Evolutionary conservation across 2,329 filamentous ascomycete species (phyloP).

Genomic region (Trichoderma sp.): DNA sequence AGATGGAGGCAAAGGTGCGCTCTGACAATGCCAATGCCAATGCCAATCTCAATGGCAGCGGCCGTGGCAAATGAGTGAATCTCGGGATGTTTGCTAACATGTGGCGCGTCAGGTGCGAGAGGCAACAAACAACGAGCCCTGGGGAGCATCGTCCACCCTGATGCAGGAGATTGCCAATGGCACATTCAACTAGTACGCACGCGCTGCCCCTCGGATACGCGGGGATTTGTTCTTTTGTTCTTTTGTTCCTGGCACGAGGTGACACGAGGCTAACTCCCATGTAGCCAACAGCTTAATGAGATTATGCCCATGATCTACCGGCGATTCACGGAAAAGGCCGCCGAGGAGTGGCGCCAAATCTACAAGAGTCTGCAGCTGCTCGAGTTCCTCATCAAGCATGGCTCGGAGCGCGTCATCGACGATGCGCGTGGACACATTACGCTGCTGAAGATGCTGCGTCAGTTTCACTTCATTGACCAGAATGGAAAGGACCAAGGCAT

Average conservation of each 20-base stretch:
- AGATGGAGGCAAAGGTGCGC: slow-evolving; percentile 73
- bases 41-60: background rate
- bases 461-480: slow-evolving; percentile 94
- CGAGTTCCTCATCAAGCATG: slow-evolving; percentile 97
- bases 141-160: slow-evolving; percentile 77
- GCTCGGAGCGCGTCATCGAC: slow-evolving; percentile 94
- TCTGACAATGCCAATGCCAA: slow-evolving; percentile 19
- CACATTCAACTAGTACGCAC: slow-evolving; percentile 91
- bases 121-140: slow-evolving; percentile 98
- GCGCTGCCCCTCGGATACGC: slow-evolving; percentile 21
- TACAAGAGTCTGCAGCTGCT: slow-evolving; percentile 97
- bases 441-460: slow-evolving; percentile 94
- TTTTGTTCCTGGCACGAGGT: background rate
- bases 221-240: background rate
- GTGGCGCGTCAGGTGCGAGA: slow-evolving; percentile 70
- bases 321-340: slow-evolving; percentile 95
- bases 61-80: background rate
- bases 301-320: slow-evolving; percentile 99
- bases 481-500: slow-evolving; percentile 98
- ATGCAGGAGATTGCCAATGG: slow-evolving; percentile 99
- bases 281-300: slow-evolving; percentile 78
- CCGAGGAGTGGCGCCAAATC: slow-evolving; percentile 98
- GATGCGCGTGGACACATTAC: slow-evolving; percentile 94
- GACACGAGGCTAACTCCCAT: background rate
- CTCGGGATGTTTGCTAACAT: background rate